Conservation (phyloP, 2,329 filamentous ascomycete species). For the Apiospora saccharicola region DNA sequence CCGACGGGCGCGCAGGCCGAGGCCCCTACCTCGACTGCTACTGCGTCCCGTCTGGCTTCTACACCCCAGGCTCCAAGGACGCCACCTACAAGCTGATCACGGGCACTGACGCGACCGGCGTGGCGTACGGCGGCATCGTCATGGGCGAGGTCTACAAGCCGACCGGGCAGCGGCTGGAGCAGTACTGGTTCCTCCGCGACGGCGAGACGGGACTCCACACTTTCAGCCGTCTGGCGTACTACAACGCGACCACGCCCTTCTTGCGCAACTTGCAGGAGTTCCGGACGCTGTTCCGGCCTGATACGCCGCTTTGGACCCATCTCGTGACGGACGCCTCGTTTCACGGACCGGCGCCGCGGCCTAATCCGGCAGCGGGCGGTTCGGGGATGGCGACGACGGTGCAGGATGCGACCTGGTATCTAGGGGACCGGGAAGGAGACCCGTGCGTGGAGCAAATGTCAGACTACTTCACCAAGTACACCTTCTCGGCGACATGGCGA, state of each 20-base stretch:
- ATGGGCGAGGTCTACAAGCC: constrained; percentile 65
- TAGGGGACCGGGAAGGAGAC: constrained; percentile 61
- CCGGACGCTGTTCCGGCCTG: constrained; percentile 67
- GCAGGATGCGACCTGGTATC: constrained; percentile 66
- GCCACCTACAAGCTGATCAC: constrained; percentile 59
- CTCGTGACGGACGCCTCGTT: constrained; percentile 63
- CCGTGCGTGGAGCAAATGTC: constrained; percentile 62
- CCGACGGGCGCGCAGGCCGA: constrained; percentile 51
- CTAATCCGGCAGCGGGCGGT: constrained; percentile 47
- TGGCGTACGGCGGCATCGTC: constrained; percentile 63
- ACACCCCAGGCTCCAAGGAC: constrained; percentile 61
- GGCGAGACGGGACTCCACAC: constrained; percentile 69
- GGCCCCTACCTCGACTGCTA: constrained; percentile 71
- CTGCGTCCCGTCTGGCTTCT: constrained; percentile 65
- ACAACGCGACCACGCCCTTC: constrained; percentile 63
- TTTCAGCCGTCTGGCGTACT: constrained; percentile 66
- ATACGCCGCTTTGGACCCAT: constrained; percentile 67
- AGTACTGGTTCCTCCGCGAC: constrained; percentile 71
- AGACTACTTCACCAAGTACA: constrained; percentile 73
- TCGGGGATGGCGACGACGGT: constrained; percentile 59
- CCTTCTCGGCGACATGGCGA: constrained; percentile 65
- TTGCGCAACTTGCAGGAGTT: constrained; percentile 67
- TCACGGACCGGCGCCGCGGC: constrained; percentile 55
- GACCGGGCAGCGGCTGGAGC: constrained; percentile 66
- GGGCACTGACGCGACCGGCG: constrained; percentile 57